Conservation (phyloP, 805 yeast species). For the Myxozyma melibiosi region DNA sequence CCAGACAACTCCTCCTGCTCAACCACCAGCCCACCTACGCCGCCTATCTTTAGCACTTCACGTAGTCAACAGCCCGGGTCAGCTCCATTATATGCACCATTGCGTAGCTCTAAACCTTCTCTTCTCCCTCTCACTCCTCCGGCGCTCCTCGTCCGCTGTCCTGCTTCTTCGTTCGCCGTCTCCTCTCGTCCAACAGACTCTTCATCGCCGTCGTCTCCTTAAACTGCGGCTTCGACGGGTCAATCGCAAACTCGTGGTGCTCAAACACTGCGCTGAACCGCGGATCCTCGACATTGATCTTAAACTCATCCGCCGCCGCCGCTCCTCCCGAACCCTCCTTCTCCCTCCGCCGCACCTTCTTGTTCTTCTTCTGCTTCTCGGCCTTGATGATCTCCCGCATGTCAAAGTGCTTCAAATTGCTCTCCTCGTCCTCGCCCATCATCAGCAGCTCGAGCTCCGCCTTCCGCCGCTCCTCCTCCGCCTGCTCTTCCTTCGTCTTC, state of each 20-base stretch:
- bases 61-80: too few species aligned
- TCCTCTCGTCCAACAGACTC: constrained; percentile 72
- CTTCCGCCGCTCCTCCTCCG: constrained; percentile 46
- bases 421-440: constrained; percentile 59
- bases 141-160: background rate
- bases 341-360: constrained; percentile 44
- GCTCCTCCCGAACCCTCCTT: constrained; percentile 49
- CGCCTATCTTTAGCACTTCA: too few species aligned
- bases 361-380: constrained; percentile 51
- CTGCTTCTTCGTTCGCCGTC: constrained; percentile 37
- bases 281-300: constrained; percentile 75
- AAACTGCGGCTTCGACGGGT: constrained; percentile 88
- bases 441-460: constrained; percentile 76
- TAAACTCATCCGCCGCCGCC: constrained; percentile 56
- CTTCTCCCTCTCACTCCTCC: constrained; percentile 8
- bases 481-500: constrained; percentile 34
- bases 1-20: too few species aligned
- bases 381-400: constrained; percentile 76
- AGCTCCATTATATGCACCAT: too few species aligned
- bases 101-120: too few species aligned
- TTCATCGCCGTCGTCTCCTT: constrained; percentile 87
- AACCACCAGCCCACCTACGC: too few species aligned
- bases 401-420: constrained; percentile 64
- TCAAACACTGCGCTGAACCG: constrained; percentile 84
- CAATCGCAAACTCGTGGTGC: constrained; percentile 89